These are phyloP conservation scores for Fusarium sp. DNA, from an alignment of 2,329 filamentous ascomycete species.

Conservation along the genomic window DNA sequence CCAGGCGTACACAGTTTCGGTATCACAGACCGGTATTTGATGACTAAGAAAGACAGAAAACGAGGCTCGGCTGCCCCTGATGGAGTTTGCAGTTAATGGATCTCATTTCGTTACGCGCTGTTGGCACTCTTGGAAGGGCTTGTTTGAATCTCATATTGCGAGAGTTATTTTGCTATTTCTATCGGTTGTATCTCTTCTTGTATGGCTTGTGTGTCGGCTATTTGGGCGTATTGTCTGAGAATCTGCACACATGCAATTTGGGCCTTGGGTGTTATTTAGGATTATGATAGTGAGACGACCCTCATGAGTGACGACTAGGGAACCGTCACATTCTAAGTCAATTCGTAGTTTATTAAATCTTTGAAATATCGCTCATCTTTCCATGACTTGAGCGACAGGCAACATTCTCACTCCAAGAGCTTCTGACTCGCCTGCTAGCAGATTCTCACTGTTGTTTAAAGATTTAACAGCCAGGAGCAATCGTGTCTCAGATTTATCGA, in stretches of 20 bases:
- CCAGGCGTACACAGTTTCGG: slow-evolving; percentile 26
- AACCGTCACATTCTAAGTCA: slow-evolving; percentile 43
- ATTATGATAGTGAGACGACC: slow-evolving; percentile 47
- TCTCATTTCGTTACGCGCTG: slow-evolving; percentile 13
- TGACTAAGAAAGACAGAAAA: slow-evolving; percentile 24
- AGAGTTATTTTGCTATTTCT: slow-evolving; percentile 11
- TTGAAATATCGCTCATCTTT: not conserved
- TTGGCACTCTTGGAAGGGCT: slow-evolving; percentile 10
- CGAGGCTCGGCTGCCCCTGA: slow-evolving; percentile 17
- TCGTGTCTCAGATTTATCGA: slow-evolving; percentile 22
- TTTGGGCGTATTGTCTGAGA: not conserved
- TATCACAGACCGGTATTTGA: slow-evolving; percentile 38
- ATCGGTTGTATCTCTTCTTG: slow-evolving; percentile 17
- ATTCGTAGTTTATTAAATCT: slow-evolving; percentile 32
- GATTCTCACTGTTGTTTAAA: slow-evolving; percentile 2
- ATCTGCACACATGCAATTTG: slow-evolving; percentile 6
- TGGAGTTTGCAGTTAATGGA: slow-evolving; percentile 27
- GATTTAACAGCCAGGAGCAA: not conserved
- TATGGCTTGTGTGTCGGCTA: slow-evolving; percentile 9
- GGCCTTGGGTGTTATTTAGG: slow-evolving; percentile 42
- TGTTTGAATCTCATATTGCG: slow-evolving; percentile 26
- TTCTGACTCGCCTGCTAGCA: not conserved
- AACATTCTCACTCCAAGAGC: not conserved
- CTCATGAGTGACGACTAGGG: slow-evolving; percentile 46
- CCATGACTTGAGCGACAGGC: not conserved